phyloP scores from a whole-genome alignment of 164 flowering plant genomes.

The Brasenia schreberi region DNA sequence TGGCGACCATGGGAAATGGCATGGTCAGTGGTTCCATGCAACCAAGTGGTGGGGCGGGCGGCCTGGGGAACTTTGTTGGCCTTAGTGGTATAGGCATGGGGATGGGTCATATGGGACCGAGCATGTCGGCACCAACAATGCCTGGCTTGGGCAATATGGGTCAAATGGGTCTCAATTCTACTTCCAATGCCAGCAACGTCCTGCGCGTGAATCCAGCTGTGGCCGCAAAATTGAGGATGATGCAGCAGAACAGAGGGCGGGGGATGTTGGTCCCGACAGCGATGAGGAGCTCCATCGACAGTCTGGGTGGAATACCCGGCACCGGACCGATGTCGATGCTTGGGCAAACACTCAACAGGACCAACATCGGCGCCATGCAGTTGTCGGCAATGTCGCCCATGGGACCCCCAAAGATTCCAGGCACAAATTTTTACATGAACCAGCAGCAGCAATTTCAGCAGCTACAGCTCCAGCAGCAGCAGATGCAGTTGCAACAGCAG shows the following conservation, averaged over 20 bases:
- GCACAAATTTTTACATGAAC: slow-evolving; percentile 43
- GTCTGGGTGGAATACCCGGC: slow-evolving; percentile 37
- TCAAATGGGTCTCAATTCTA: slow-evolving; percentile 44
- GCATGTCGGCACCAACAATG: slow-evolving; percentile 50
- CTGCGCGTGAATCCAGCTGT: slow-evolving; percentile 25
- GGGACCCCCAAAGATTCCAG: slow-evolving; percentile 77
- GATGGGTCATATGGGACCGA: slow-evolving; percentile 56
- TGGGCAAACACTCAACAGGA: slow-evolving; percentile 49
- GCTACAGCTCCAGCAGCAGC: no score
- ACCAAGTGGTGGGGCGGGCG: slow-evolving; percentile 28
- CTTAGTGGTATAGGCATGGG: slow-evolving; percentile 54
- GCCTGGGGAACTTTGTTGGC: slow-evolving; percentile 20
- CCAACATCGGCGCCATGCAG: slow-evolving; percentile 45
- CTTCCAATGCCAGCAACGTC: slow-evolving; percentile 27
- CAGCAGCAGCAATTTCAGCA: slow-evolving; percentile 44
- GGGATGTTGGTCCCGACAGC: slow-evolving; percentile 21
- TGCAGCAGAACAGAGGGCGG: slow-evolving; percentile 19
- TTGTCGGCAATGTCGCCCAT: slow-evolving; percentile 47
- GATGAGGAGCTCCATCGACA: background rate
- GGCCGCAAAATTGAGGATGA: slow-evolving; percentile 32
- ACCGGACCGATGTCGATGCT: slow-evolving; percentile 59
- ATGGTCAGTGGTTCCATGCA: slow-evolving; percentile 9
- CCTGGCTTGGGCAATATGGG: slow-evolving; percentile 47
- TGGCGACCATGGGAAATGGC: background rate
- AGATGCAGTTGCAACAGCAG: slow-evolving; percentile 19